Evolutionary conservation across 1,284 basidiomycete genomes (phyloP).

Genomic region (Stygiomarasmius scandens): DNA sequence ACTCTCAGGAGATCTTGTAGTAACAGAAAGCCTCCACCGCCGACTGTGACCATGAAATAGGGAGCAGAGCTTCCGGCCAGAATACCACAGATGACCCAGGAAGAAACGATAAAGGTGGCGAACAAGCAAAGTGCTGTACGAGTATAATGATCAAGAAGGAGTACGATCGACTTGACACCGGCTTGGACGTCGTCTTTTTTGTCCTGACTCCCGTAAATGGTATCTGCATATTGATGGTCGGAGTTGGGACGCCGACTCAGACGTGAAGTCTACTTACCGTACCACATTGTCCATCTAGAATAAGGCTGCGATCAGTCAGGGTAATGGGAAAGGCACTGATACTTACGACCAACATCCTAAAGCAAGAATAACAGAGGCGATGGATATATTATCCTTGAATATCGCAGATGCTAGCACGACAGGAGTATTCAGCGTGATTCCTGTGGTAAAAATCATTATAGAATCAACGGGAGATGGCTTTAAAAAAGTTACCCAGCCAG

Average conservation of each 20-base stretch:
- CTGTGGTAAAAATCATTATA: neutral
- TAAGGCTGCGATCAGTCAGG: too few species aligned
- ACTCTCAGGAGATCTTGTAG: conserved; percentile 14
- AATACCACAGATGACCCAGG: conserved; percentile 17
- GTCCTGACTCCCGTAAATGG: neutral
- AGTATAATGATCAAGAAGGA: conserved; percentile 16
- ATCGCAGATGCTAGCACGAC: neutral
- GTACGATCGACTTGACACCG: neutral
- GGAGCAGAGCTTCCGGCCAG: conserved; percentile 17
- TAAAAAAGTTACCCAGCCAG: conserved; percentile 24
- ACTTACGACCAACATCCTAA: too few species aligned
- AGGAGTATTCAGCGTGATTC: neutral
- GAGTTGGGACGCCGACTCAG: too few species aligned
- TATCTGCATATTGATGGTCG: neutral
- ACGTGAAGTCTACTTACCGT: neutral
- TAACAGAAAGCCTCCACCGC: conserved; percentile 17
- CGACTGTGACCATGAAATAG: conserved; percentile 21
- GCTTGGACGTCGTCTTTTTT: neutral
- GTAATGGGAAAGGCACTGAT: too few species aligned
- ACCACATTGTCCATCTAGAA: neutral
- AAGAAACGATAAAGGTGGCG: conserved; percentile 14
- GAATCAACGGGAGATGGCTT: neutral
- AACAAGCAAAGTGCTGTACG: conserved; percentile 18
- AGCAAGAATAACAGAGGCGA: too few species aligned
- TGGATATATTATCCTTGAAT: neutral